phyloP scores from a whole-genome alignment of 176 grass and related monocot genomes.

The Melocanna baccifera region DNA sequence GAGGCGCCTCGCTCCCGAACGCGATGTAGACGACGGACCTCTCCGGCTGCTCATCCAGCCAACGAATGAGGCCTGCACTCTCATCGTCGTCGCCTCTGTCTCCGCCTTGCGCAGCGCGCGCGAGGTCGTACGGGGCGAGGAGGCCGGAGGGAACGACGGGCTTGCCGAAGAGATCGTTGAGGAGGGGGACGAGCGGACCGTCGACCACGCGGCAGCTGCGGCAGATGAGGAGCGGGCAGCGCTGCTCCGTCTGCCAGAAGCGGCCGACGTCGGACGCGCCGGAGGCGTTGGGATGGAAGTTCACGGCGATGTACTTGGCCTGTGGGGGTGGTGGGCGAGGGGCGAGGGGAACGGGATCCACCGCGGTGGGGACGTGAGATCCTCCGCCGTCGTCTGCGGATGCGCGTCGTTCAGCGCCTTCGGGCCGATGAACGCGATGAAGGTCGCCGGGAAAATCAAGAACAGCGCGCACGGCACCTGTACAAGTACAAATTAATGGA shows the following conservation, averaged over 20 bases:
- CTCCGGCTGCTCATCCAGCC: conserved; percentile 14
- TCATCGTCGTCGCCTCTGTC: not conserved
- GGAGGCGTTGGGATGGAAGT: not conserved
- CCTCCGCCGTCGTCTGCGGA: not conserved
- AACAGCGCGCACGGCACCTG: conserved; percentile 20
- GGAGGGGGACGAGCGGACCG: not conserved
- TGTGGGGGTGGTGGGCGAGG: not conserved
- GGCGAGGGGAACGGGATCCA: conserved; percentile 24
- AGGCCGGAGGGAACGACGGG: conserved; percentile 34
- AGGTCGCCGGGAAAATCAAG: not conserved
- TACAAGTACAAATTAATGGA: no score
- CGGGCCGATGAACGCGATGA: not conserved
- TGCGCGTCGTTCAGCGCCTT: not conserved
- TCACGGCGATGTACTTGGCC: not conserved
- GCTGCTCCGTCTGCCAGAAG: not conserved
- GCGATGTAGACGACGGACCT: conserved; percentile 5
- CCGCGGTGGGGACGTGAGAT: conserved; percentile 9
- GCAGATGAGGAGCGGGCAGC: not conserved
- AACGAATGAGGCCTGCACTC: not conserved
- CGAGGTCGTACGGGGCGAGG: not conserved
- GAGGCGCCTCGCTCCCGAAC: not conserved
- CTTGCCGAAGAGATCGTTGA: conserved; percentile 12
- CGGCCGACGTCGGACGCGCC: not conserved
- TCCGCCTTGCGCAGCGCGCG: not conserved
- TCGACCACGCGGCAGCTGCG: conserved; percentile 32